Percentiles rank a stretch among this genome's conserved stretches.
These are phyloP conservation scores for Dorcoceras hygrometricum DNA, from an alignment of 257 asterid genomes.

Conservation along the genomic window DNA sequence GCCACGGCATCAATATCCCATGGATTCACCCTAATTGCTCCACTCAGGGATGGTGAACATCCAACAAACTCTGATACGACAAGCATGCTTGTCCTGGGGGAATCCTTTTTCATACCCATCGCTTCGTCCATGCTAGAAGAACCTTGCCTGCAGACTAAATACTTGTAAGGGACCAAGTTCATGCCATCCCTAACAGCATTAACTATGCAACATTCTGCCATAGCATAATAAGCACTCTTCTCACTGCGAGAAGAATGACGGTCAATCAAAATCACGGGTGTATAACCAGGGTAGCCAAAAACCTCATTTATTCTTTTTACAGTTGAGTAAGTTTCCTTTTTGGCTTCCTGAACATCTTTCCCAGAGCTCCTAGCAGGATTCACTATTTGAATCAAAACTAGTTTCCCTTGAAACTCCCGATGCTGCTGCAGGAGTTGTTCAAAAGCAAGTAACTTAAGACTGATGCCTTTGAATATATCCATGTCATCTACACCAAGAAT, in stretches of 20 bases:
- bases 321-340: conserved; percentile 65
- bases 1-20: conserved; percentile 91
- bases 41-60: conserved; percentile 89
- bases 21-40: conserved; percentile 92
- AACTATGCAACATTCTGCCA: conserved; percentile 90
- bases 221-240: conserved; percentile 82
- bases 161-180: conserved; percentile 91
- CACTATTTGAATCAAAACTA: conserved; percentile 79
- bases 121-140: conserved; percentile 51
- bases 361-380: conserved; percentile 94
- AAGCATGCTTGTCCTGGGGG: conserved; percentile 73
- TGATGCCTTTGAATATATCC: conserved; percentile 93
- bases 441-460: conserved; percentile 77
- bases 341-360: conserved; percentile 83
- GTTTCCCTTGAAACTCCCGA: conserved; percentile 42
- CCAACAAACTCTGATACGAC: conserved; percentile 91
- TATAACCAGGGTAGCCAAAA: conserved; percentile 53
- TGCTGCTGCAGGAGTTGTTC: conserved; percentile 67
- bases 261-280: conserved; percentile 72
- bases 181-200: conserved; percentile 96
- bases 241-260: conserved; percentile 71
- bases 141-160: conserved; percentile 85
- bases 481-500: conserved; percentile 93
- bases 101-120: conserved; percentile 37
- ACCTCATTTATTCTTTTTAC: conserved; percentile 58